phyloP scores from a whole-genome alignment of 805 yeast genomes.

The Candida easanensis region DNA sequence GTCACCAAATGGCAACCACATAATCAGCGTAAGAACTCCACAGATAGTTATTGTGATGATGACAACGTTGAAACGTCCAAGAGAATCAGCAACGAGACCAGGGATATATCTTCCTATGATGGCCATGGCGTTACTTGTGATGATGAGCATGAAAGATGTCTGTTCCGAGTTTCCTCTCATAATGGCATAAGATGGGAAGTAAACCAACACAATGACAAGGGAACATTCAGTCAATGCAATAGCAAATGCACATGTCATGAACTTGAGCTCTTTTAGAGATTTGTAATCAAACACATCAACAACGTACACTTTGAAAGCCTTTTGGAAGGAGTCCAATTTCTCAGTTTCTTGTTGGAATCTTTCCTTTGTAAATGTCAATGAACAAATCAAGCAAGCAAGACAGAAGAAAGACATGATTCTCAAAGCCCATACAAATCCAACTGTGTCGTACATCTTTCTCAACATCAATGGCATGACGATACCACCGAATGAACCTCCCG shows the following conservation, averaged over 20 bases:
- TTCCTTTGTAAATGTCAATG: constrained; percentile 32
- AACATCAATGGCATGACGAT: constrained; percentile 46
- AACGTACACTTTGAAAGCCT: constrained; percentile 18
- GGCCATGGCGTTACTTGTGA: constrained; percentile 40
- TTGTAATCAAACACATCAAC: constrained; percentile 30
- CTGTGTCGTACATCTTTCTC: constrained; percentile 34
- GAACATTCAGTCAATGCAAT: constrained; percentile 47
- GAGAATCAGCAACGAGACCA: constrained; percentile 40
- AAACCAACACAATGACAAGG: constrained; percentile 44
- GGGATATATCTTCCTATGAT: constrained; percentile 42
- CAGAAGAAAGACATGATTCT: constrained; percentile 46
- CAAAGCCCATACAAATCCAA: constrained; percentile 55
- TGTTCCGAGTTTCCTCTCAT: constrained; percentile 39
- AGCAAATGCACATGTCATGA: constrained; percentile 41
- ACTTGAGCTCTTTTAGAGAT: constrained; percentile 44
- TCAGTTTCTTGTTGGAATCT: constrained; percentile 26
- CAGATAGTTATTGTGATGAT: constrained; percentile 34
- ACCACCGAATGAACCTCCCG: constrained; percentile 54
- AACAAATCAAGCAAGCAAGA: constrained; percentile 22
- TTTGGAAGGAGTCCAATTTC: constrained; percentile 11
- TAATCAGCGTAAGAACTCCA: constrained; percentile 33
- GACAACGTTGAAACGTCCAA: constrained; percentile 56
- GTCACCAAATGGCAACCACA: constrained; percentile 41
- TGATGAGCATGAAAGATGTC: constrained; percentile 43
- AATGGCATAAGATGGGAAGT: constrained; percentile 49